phyloP scores from a whole-genome alignment of 148 eudicot genomes.

The Rhododendron griersonianum region DNA sequence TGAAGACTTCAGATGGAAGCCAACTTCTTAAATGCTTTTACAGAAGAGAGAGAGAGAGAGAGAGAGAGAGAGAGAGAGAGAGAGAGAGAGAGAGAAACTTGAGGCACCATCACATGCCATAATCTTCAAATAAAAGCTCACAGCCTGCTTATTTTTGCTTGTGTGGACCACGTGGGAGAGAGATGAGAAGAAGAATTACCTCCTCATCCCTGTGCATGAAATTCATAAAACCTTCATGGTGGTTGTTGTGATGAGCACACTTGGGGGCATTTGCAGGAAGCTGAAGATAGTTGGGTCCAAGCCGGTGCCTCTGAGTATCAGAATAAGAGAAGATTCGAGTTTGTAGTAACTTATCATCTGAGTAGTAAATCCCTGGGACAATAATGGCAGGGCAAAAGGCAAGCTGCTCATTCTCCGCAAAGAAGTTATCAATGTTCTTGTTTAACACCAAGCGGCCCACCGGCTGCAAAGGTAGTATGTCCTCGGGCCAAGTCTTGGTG shows the following conservation, averaged over 20 bases:
- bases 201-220: conserved; percentile 99
- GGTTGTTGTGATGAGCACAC: conserved; percentile 90
- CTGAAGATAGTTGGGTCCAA: conserved; percentile 91
- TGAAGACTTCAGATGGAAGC: too few species aligned
- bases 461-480: conserved; percentile 80
- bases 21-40: neutral
- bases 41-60: too few species aligned
- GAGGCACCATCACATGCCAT: neutral
- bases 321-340: conserved; percentile 79
- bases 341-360: conserved; percentile 92
- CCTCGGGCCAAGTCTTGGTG: conserved; percentile 96
- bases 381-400: conserved; percentile 82
- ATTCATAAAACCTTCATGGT: conserved; percentile 90
- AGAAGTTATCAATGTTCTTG: conserved; percentile 92
- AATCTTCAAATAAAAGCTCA: neutral
- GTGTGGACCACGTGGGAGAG: neutral
- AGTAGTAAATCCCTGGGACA: conserved; percentile 85
- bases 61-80: neutral
- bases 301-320: conserved; percentile 95
- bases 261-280: conserved; percentile 95
- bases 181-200: conserved; percentile 31
- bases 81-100: neutral
- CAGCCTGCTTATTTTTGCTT: neutral
- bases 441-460: conserved; percentile 94
- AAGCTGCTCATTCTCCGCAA: conserved; percentile 89